Percentiles rank a stretch among this genome's conserved stretches.
Conservation (phyloP, 495 filamentous ascomycete species). For the Lasiosphaeris hirsuta region DNA sequence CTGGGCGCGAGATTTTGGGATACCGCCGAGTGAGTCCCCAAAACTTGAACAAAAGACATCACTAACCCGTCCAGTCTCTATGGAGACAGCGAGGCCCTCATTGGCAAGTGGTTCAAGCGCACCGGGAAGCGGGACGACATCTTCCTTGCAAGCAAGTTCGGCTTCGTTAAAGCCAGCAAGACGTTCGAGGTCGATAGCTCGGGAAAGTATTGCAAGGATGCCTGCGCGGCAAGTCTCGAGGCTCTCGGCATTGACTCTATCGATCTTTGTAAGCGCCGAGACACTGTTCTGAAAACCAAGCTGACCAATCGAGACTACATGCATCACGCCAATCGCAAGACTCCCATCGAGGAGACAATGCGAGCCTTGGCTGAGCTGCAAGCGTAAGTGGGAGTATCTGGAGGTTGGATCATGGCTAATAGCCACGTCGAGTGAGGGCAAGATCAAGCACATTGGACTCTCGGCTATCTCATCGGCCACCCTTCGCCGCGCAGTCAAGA, state of each 20-base stretch:
- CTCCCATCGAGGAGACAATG: conserved; percentile 50
- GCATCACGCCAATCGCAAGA: conserved; percentile 31
- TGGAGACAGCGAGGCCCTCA: conserved; percentile 46
- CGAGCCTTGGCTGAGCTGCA: conserved; percentile 48
- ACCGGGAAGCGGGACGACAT: conserved; percentile 49
- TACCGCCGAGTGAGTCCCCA: conserved; percentile 30
- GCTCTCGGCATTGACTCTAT: conserved; percentile 43
- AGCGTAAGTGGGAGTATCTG: conserved; percentile 30
- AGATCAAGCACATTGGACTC: conserved; percentile 51
- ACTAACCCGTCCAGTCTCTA: conserved; percentile 21
- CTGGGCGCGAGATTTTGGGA: conserved; percentile 61
- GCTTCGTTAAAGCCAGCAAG: conserved; percentile 27
- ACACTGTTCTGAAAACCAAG: conserved; percentile 25
- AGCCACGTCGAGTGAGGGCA: conserved; percentile 35
- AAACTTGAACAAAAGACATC: conserved; percentile 22
- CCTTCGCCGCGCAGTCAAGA: conserved; percentile 39
- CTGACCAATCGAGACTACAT: conserved; percentile 36
- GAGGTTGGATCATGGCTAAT: not conserved
- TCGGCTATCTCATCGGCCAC: conserved; percentile 38
- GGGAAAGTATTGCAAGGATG: conserved; percentile 42
- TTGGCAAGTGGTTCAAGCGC: conserved; percentile 52
- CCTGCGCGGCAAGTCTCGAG: conserved; percentile 43
- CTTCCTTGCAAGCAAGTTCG: conserved; percentile 58
- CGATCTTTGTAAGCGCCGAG: conserved; percentile 38
- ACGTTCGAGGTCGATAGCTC: conserved; percentile 33